Percentiles rank a stretch among this genome's conserved stretches.
Conservation (phyloP, 768 basidiomycete genomes). For the Mycena polygramma region DNA sequence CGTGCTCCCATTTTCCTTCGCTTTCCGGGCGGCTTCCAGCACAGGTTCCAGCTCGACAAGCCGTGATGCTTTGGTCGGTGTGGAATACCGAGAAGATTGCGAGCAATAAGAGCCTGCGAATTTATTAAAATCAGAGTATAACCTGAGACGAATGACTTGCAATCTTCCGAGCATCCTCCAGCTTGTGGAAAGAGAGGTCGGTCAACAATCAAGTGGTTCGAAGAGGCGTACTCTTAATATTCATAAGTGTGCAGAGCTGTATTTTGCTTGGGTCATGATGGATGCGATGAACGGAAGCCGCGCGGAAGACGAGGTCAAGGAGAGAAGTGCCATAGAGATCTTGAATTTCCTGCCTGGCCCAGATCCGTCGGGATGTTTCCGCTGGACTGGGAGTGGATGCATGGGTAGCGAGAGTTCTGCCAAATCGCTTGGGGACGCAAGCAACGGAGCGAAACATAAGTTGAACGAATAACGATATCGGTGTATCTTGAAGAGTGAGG, state of each 20-base stretch:
- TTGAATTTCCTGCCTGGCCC: constrained; percentile 87
- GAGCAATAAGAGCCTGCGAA: constrained; percentile 93
- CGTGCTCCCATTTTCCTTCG: constrained; percentile 96
- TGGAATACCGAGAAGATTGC: constrained; percentile 94
- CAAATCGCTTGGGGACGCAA: constrained; percentile 46
- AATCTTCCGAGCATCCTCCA: constrained; percentile 96
- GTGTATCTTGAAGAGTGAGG: too few species aligned
- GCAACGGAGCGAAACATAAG: constrained; percentile 57
- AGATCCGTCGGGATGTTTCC: constrained; percentile 66
- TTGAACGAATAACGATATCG: background rate
- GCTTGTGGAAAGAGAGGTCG: constrained; percentile 62
- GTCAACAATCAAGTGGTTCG: constrained; percentile 14
- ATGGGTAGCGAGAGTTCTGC: constrained; percentile 75
- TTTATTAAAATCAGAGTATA: constrained; percentile 21
- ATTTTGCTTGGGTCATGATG: constrained; percentile 92
- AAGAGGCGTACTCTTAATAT: constrained; percentile 89
- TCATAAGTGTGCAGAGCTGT: constrained; percentile 97
- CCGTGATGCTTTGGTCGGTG: constrained; percentile 88
- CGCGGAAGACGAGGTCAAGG: constrained; percentile 89
- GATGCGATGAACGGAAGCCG: constrained; percentile 87
- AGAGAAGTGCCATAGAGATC: constrained; percentile 88
- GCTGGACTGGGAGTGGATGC: constrained; percentile 50
- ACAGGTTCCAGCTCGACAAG: constrained; percentile 93
- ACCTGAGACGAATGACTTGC: constrained; percentile 59
- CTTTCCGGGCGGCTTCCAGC: constrained; percentile 90